Percentiles rank a stretch among this genome's conserved stretches.
Evolutionary conservation across 371 early-diverging fungal genomes (phyloP).

Genomic region (Umbelopsis sp.): DNA sequence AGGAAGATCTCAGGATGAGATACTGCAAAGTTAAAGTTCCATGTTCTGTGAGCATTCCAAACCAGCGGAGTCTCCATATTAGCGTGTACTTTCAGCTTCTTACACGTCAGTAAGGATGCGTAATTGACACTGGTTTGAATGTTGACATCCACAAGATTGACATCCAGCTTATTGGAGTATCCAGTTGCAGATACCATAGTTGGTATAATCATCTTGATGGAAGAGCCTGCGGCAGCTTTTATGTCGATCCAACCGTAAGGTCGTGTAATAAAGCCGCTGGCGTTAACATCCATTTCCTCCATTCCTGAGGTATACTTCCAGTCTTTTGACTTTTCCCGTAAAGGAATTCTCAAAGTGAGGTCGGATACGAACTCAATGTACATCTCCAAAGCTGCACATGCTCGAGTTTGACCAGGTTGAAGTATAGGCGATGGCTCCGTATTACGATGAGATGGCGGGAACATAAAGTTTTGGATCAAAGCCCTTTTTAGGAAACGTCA

Average conservation of each 20-base stretch:
- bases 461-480: constrained; percentile 76
- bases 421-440: constrained; percentile 51
- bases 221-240: constrained; percentile 60
- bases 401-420: constrained; percentile 59
- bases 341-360: constrained; percentile 68
- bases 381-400: constrained; percentile 65
- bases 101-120: constrained; percentile 53
- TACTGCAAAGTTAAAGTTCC: constrained; percentile 61
- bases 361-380: constrained; percentile 68
- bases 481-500: constrained; percentile 32
- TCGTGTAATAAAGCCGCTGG: constrained; percentile 55
- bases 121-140: constrained; percentile 77
- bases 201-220: constrained; percentile 64
- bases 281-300: constrained; percentile 40
- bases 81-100: constrained; percentile 59
- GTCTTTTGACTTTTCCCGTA: constrained; percentile 82
- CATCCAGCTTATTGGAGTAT: constrained; percentile 52
- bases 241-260: constrained; percentile 85
- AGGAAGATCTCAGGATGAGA: constrained; percentile 57
- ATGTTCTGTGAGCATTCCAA: constrained; percentile 79
- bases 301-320: constrained; percentile 58
- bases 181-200: constrained; percentile 61
- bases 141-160: constrained; percentile 54
- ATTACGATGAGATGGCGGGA: constrained; percentile 71
- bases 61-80: constrained; percentile 68